phyloP scores from a whole-genome alignment of 164 flowering plant species.

The Stephania japonica region DNA sequence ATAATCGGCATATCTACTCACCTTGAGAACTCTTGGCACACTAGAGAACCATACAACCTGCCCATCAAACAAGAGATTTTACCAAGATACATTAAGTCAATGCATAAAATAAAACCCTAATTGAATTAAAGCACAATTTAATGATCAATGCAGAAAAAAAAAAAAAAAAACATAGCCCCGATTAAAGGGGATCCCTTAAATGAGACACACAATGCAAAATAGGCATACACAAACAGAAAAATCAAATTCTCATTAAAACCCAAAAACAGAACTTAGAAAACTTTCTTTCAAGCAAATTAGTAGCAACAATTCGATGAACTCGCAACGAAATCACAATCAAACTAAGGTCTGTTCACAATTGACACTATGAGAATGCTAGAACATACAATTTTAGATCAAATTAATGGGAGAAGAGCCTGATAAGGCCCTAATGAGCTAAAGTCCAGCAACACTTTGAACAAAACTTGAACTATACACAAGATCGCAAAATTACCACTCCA shows the following conservation, averaged over 20 bases:
- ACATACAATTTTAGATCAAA: neutral
- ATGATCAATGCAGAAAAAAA: neutral
- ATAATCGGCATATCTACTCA: neutral
- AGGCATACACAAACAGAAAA: neutral
- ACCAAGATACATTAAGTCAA: neutral
- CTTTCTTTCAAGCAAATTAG: too few relatives aligned
- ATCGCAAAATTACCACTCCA: neutral
- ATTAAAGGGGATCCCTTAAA: neutral
- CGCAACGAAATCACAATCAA: neutral
- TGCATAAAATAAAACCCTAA: neutral
- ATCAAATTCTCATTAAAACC: neutral
- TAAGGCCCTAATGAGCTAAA: neutral
- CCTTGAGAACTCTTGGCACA: constrained; percentile 13
- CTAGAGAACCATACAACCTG: constrained; percentile 21
- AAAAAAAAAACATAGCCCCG: too few relatives aligned
- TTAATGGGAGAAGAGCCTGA: neutral
- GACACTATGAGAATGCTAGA: neutral
- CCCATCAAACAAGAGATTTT: neutral
- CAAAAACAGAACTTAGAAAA: too few relatives aligned
- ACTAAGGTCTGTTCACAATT: neutral
- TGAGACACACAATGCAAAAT: neutral
- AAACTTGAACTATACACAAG: constrained; percentile 3
- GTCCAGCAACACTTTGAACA: neutral
- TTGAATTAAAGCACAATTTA: too few relatives aligned
- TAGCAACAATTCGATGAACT: neutral